phyloP scores from a whole-genome alignment of 306 rosid genomes.

The cucumber (Cucumis sativus) region DNA sequence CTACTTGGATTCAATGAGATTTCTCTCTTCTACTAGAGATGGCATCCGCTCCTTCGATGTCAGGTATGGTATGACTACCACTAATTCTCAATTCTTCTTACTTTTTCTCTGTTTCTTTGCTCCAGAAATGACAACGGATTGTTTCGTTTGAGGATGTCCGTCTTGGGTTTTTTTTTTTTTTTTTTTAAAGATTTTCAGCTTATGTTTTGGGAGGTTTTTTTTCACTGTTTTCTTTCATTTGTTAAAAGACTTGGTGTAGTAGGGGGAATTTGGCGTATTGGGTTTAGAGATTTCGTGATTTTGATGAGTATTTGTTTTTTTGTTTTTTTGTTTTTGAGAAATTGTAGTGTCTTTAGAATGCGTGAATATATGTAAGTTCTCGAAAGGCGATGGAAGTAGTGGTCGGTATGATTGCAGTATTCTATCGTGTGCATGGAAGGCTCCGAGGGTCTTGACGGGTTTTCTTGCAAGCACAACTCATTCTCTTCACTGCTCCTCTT shows the following conservation, averaged over 20 bases:
- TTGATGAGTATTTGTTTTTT: constrained; percentile 8
- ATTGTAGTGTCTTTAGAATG: constrained; percentile 84
- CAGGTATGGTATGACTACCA: constrained; percentile 56
- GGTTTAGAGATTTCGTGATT: constrained; percentile 7
- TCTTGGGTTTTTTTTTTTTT: no score
- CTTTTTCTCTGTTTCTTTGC: constrained; percentile 5
- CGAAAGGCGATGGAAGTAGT: constrained; percentile 60
- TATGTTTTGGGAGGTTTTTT: not conserved
- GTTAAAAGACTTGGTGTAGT: not conserved
- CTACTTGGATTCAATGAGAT: constrained; percentile 67
- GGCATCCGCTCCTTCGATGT: constrained; percentile 87
- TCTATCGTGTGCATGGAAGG: constrained; percentile 84
- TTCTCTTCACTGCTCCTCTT: constrained; percentile 33
- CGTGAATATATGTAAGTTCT: constrained; percentile 64
- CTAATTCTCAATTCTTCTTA: constrained; percentile 1
- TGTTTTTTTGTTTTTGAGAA: not conserved
- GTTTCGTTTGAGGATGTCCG: not conserved
- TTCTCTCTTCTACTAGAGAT: constrained; percentile 36
- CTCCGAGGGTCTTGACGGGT: constrained; percentile 88
- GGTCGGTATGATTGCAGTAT: constrained; percentile 73
- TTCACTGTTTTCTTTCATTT: not conserved
- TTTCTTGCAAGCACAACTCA: constrained; percentile 88
- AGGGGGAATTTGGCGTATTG: not conserved
- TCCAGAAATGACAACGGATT: constrained; percentile 17
- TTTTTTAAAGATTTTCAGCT: not conserved